Conservation (phyloP, 2,329 filamentous ascomycete genomes). For the Zymoseptoria ardabiliae region DNA sequence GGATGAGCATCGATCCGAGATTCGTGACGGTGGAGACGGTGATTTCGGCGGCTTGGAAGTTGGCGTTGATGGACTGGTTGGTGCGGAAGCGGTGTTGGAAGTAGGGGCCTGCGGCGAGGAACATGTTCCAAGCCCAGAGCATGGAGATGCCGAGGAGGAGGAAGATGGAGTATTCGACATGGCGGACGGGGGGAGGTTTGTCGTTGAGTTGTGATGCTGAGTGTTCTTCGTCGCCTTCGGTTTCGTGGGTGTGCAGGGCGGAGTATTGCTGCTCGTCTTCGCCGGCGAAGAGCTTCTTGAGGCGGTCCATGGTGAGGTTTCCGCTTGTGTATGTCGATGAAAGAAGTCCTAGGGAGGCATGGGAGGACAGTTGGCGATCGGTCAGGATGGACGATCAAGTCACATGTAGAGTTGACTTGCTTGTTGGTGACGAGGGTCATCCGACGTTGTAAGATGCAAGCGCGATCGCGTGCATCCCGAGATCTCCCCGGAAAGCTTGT, state of each 20-base stretch:
- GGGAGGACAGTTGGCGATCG: background rate
- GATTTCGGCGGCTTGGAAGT: constrained; percentile 86
- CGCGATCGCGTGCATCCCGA: background rate
- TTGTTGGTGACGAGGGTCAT: background rate
- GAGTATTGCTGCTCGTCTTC: constrained; percentile 27
- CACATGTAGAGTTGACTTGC: background rate
- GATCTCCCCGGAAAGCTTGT: background rate
- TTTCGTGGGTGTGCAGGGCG: constrained; percentile 20
- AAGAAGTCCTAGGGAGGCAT: background rate
- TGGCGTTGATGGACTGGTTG: constrained; percentile 62
- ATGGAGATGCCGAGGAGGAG: constrained; percentile 80
- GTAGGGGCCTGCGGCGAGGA: constrained; percentile 88
- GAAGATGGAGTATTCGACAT: constrained; percentile 81
- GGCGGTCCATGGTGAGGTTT: constrained; percentile 14
- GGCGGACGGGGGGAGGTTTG: constrained; percentile 55
- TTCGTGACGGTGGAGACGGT: constrained; percentile 82
- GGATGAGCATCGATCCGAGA: constrained; percentile 63
- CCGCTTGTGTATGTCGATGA: background rate
- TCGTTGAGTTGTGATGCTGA: background rate
- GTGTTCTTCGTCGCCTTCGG: constrained; percentile 11
- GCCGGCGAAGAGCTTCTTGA: constrained; percentile 22
- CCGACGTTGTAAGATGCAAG: background rate
- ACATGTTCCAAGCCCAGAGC: constrained; percentile 99
- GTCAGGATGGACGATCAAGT: background rate
- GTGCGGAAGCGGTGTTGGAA: constrained; percentile 74